Evolutionary conservation across 164 flowering plant genomes (phyloP).

Genomic region (Litsea cubeba): DNA sequence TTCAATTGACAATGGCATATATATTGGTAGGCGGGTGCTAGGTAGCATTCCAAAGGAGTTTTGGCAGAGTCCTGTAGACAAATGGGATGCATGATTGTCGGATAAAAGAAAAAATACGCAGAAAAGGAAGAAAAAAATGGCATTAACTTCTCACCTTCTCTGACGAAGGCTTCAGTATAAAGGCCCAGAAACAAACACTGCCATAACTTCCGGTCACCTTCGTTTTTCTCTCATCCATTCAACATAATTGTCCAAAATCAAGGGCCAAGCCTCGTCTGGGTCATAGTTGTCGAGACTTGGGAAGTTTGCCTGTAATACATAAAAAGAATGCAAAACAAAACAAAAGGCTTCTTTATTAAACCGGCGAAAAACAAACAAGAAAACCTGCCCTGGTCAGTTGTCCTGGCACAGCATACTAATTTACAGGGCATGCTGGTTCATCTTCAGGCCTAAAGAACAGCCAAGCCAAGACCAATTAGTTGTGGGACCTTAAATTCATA

Average conservation of each 20-base stretch:
- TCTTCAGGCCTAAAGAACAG: not conserved
- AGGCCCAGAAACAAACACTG: not conserved
- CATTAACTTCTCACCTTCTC: not conserved
- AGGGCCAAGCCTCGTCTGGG: slow-evolving; percentile 80
- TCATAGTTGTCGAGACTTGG: slow-evolving; percentile 74
- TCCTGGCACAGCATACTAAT: not conserved
- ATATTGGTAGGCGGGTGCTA: not conserved
- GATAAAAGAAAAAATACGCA: not conserved
- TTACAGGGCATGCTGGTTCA: not conserved
- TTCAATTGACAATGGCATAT: not conserved
- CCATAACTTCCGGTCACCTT: not conserved
- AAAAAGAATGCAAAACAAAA: not conserved
- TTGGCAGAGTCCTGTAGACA: not conserved
- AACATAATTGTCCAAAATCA: slow-evolving; percentile 86
- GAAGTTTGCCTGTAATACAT: slow-evolving; percentile 66
- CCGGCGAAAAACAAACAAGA: not conserved
- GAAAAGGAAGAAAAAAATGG: not conserved
- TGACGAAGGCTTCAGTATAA: too few relatives aligned
- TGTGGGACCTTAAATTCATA: not conserved
- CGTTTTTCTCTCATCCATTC: slow-evolving; percentile 71
- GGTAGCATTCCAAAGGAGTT: not conserved
- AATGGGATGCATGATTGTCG: not conserved
- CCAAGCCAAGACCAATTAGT: not conserved
- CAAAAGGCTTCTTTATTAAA: not conserved
- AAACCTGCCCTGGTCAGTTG: not conserved